Evolutionary conservation across 768 basidiomycete species (phyloP), one percentile per base, ranked within the genome.

Genomic region (Mycena albidolilacea): DNA sequence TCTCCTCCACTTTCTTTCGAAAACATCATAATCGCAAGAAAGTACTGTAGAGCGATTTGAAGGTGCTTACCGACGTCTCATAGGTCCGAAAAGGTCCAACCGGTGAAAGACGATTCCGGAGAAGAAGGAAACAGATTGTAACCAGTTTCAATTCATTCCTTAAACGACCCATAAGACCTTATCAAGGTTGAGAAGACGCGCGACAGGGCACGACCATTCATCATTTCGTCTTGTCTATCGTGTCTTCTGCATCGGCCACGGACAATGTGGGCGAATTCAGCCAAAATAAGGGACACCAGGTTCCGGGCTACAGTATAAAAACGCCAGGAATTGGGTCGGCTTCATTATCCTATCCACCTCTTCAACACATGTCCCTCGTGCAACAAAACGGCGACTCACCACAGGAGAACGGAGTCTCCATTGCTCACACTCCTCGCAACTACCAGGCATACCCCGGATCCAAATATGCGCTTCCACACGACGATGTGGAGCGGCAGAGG

Each of bases 401-500:
- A 6, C 15, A 60, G 15, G 12, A 39, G 8, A 60, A 23, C n/a
- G 44, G 11, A 7, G 44, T 50, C 9, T 37, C 69, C 3, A 70
- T 70, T 0, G 37, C 21, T 5, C 62, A 70, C 60, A 46, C 58
- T 17, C 58, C 74, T 2, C 74, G 74, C 50, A 30, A 17, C n/a
- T 67, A 75, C 43, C 74, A 75, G 46, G 55, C 63, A 50, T 72
- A 58, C 64, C 71, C 74, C 50, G 68, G 71, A 37, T 62, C 74
- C n/a, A 68, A 72, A 39, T 75, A 75, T 62, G 59, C 61, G 41
- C 71, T 75, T 59, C 74, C 74, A 7, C 39, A 59, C n/a, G 74
- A 75, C 64, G 65, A 48, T n/a, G 1, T 57, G 37, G 74, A 75
- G 59, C 71, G 58, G 10, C 67, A 75, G 48, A 69, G 74, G 74